A percentile compares a stretch with the other conserved stretches of the same genome.
Conservation (phyloP, 139 green algal species). For the Microglena sp. region DNA sequence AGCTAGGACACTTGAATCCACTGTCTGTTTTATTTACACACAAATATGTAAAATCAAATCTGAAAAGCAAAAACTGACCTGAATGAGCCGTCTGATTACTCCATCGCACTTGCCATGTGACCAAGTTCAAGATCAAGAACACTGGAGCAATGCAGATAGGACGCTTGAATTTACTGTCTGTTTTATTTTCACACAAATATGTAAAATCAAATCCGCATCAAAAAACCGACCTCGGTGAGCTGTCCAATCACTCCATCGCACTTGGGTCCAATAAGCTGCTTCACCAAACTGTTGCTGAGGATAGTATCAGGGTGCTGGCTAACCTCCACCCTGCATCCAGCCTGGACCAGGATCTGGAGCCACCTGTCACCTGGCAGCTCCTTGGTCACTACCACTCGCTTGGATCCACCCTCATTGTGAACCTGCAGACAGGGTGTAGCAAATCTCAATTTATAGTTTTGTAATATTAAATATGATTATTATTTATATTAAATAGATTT, state of each 20-base stretch:
- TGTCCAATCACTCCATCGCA: conserved; percentile 97
- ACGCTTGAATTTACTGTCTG: too few relatives aligned
- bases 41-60: too few relatives aligned
- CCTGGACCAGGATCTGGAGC: conserved; percentile 70
- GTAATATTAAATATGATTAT: background rate
- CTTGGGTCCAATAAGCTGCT: conserved; percentile 74
- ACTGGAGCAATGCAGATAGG: too few relatives aligned
- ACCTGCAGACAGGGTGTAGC: conserved; percentile 50
- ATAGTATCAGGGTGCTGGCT: conserved; percentile 69
- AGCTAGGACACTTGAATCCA: too few relatives aligned
- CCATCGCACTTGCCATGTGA: too few relatives aligned
- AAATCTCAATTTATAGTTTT: background rate
- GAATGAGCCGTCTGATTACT: too few relatives aligned
- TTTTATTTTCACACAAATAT: too few relatives aligned
- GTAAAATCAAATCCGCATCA: too few relatives aligned
- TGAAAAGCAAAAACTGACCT: too few relatives aligned
- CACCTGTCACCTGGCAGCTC: conserved; percentile 82
- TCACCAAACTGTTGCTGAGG: conserved; percentile 74
- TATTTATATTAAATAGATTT: background rate
- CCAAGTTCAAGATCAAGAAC: too few relatives aligned
- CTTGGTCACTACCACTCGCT: conserved; percentile 95
- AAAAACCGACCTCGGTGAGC: conserved; percentile 90
- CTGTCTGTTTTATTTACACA: too few relatives aligned
- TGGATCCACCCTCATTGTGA: conserved; percentile 68
- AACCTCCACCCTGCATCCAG: conserved; percentile 15